These are phyloP conservation scores for Fusarium concolor DNA, from an alignment of 2,329 filamentous ascomycete species.

Conservation along the genomic window DNA sequence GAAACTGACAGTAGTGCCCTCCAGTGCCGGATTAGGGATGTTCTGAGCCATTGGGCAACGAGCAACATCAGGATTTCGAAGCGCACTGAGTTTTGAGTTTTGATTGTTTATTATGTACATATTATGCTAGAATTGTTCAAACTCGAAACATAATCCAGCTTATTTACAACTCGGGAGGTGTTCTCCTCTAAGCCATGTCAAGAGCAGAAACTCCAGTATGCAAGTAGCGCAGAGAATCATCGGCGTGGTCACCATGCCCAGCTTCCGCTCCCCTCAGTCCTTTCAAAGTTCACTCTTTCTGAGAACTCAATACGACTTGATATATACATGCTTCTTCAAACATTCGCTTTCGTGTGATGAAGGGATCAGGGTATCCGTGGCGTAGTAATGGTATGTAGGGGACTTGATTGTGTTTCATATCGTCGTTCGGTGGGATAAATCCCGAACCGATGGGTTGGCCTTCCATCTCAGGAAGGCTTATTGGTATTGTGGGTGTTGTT, in stretches of 20 bases:
- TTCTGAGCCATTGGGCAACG: neutral
- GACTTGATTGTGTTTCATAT: slow-evolving; percentile 1
- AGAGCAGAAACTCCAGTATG: neutral
- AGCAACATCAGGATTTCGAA: neutral
- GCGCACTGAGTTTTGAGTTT: neutral
- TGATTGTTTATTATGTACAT: neutral
- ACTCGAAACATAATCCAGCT: too few species aligned
- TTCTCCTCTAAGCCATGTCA: neutral
- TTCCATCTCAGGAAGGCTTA: neutral
- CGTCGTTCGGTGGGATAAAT: slow-evolving; percentile 5
- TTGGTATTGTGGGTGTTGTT: neutral
- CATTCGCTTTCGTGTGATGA: neutral
- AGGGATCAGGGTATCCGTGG: neutral
- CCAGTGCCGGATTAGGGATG: too few species aligned
- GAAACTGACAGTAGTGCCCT: too few species aligned
- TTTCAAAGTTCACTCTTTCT: neutral
- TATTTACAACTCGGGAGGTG: slow-evolving; percentile 3
- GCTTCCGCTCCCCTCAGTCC: neutral
- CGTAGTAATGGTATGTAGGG: neutral
- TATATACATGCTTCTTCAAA: neutral
- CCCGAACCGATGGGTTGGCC: neutral
- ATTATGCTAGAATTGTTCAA: neutral
- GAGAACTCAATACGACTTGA: neutral
- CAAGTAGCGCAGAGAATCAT: neutral
- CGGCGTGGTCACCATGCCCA: neutral